Conservation (phyloP, 176 grass and related monocot genomes). For the Hsuehochloa calcarea region DNA sequence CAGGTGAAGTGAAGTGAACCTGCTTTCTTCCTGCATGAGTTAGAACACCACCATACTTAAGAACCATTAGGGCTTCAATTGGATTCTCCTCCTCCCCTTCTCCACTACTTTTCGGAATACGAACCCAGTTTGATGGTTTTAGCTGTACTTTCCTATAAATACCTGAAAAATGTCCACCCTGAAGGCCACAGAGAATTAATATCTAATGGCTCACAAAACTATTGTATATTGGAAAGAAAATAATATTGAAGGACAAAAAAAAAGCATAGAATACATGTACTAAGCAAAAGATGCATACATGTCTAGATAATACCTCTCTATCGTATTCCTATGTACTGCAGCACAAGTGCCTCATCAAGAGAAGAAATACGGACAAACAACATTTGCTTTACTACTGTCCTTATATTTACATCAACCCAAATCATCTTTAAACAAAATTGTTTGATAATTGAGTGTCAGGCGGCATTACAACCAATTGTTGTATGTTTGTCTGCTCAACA, state of each 20-base stretch:
- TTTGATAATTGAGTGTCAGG: not conserved
- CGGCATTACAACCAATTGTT: not conserved
- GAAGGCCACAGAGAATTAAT: constrained; percentile 31
- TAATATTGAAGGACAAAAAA: not conserved
- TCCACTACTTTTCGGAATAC: constrained; percentile 53
- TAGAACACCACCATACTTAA: constrained; percentile 93
- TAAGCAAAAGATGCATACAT: not conserved
- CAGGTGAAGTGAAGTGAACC: constrained; percentile 40
- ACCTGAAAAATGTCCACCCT: constrained; percentile 99
- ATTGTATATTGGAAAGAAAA: constrained; percentile 15
- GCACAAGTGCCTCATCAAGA: constrained; percentile 15
- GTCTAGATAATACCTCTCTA: not conserved
- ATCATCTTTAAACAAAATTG: not conserved
- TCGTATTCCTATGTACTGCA: constrained; percentile 9
- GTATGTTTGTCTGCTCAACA: too few species aligned
- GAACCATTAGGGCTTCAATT: constrained; percentile 89
- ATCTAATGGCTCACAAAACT: constrained; percentile 14
- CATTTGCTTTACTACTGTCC: not conserved
- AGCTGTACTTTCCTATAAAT: constrained; percentile 96
- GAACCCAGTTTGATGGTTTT: constrained; percentile 84
- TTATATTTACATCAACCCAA: constrained; percentile 6
- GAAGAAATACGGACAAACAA: not conserved
- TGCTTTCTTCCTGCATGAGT: constrained; percentile 99
- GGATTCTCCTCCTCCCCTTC: constrained; percentile 69
- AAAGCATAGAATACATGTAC: not conserved